These are phyloP conservation scores for Capronia epimyces DNA, from an alignment of 2,329 filamentous ascomycete species.

Conservation along the genomic window DNA sequence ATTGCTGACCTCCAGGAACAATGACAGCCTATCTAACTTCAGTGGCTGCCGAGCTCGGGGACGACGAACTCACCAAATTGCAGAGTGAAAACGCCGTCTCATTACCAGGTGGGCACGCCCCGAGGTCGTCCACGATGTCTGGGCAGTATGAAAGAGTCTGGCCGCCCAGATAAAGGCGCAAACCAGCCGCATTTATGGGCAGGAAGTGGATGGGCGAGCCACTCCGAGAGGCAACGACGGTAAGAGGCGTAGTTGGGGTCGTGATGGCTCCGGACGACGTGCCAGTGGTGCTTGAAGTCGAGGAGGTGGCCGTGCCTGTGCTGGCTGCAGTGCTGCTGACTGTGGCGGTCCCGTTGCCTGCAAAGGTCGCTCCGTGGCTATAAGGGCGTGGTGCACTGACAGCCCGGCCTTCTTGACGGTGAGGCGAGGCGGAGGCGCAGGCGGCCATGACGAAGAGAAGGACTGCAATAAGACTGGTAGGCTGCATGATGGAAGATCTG, in stretches of 20 bases:
- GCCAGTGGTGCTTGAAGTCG: slow-evolving; percentile 3
- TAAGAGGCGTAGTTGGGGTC: slow-evolving; percentile 34
- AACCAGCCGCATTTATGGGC: slow-evolving; percentile 44
- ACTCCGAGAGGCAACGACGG: slow-evolving; percentile 43
- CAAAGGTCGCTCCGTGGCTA: background rate
- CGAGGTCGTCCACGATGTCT: slow-evolving; percentile 31
- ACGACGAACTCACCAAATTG: slow-evolving; percentile 29
- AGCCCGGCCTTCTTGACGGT: slow-evolving; percentile 1
- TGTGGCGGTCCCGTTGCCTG: slow-evolving; percentile 8
- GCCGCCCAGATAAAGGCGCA: slow-evolving; percentile 49
- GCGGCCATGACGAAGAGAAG: slow-evolving; percentile 1
- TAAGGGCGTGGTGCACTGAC: background rate
- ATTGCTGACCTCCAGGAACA: slow-evolving; percentile 59
- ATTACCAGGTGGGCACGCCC: slow-evolving; percentile 44
- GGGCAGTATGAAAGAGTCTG: slow-evolving; percentile 49
- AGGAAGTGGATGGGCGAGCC: slow-evolving; percentile 48
- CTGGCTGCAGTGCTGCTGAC: slow-evolving; percentile 8
- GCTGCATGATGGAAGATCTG: slow-evolving; percentile 4
- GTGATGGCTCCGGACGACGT: slow-evolving; percentile 11
- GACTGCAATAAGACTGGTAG: background rate
- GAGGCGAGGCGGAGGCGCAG: slow-evolving; percentile 3
- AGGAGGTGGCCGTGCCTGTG: slow-evolving; percentile 8
- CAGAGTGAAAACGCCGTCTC: slow-evolving; percentile 44
- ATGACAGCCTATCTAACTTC: slow-evolving; percentile 39
- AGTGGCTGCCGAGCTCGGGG: background rate